A percentile compares a stretch with the other conserved stretches of the same genome.
Conservation (phyloP, 2,329 filamentous ascomycete species). For the Aspergillus latus region DNA sequence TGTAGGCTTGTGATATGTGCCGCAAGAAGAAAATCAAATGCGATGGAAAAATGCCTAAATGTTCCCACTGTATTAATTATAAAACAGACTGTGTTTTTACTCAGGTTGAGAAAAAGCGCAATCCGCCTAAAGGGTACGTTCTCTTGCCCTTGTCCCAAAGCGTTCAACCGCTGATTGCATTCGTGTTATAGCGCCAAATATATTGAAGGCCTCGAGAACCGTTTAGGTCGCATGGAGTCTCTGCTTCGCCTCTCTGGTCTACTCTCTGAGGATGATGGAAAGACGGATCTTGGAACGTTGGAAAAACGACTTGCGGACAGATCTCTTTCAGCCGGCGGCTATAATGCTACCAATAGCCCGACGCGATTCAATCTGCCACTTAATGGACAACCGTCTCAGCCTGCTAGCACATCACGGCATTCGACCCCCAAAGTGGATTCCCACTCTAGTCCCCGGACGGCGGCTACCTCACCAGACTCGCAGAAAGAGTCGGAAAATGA, state of each 20-base stretch:
- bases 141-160: neutral
- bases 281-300: constrained; percentile 81
- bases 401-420: constrained; percentile 39
- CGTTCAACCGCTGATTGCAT: constrained; percentile 42
- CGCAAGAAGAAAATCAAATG: constrained; percentile 94
- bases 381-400: constrained; percentile 29
- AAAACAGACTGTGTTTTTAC: constrained; percentile 98
- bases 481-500: constrained; percentile 62
- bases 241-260: constrained; percentile 82
- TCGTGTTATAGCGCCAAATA: constrained; percentile 74
- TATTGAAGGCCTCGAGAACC: constrained; percentile 93
- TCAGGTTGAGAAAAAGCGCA: constrained; percentile 97
- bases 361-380: constrained; percentile 29
- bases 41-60: constrained; percentile 91
- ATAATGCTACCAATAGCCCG: constrained; percentile 38
- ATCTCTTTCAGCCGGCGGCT: constrained; percentile 31
- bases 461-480: constrained; percentile 54
- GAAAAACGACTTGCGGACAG: constrained; percentile 70
- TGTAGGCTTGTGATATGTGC: constrained; percentile 91
- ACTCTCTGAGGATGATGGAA: constrained; percentile 78
- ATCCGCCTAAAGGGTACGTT: constrained; percentile 87
- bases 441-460: constrained; percentile 52
- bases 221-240: constrained; percentile 93
- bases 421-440: constrained; percentile 50
- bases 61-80: constrained; percentile 95